Base-by-base conservation (phyloP, 2,329 filamentous ascomycete genomes). In the Aspergillus nomiae region DNA sequence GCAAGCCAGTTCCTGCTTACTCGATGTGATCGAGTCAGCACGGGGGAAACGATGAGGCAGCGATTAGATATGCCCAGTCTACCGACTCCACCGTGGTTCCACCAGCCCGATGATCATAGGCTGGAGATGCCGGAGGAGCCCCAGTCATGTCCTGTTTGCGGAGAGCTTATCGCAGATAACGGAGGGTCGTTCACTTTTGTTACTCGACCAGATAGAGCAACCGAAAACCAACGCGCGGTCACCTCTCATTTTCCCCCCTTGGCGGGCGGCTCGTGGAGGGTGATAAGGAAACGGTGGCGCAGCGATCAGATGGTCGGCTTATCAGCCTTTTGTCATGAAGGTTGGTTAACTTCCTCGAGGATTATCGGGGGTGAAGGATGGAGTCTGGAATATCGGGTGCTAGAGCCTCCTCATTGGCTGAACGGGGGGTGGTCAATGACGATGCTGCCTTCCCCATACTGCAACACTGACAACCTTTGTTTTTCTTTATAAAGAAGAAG, bases 11-110 rank as follows among this genome's bases (percentile, higher is more conserved):
- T 59, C 62, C 38, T 60, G 58, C 71, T 76, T 76, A 76, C 74
- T 76, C 71, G 74, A 76, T 76, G 64, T 32, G 62, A 76, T 76
- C 73, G 74, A 76, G 74, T 76, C 73, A 75, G 61, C 66, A 56
- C 1, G 24, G 30, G n/a, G 43, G 12, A 55, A 55, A 16, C 21
- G 34, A 36, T 34, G 51, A 54, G 24, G 48, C 48, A 50, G 60
- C 38, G 67, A 67, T 67, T 66, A 72, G 69, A 73, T 72, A 74
- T 50, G 54, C 56, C 45, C 34, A 32, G 34, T 24, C 69, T 67
- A 68, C 70, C 4, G 6, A 9, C 51, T 34, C 60, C 30, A 19
- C 26, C n/a, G 26, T 34, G 28, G n/a, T 36, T 46, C 51, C 51
- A 24, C 32, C 24, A 3, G 2, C 5, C 1, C 1, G 2, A 5